These are phyloP conservation scores for Mortierella sp. DNA, from an alignment of 371 early-diverging fungal genomes.

Conservation along the genomic window DNA sequence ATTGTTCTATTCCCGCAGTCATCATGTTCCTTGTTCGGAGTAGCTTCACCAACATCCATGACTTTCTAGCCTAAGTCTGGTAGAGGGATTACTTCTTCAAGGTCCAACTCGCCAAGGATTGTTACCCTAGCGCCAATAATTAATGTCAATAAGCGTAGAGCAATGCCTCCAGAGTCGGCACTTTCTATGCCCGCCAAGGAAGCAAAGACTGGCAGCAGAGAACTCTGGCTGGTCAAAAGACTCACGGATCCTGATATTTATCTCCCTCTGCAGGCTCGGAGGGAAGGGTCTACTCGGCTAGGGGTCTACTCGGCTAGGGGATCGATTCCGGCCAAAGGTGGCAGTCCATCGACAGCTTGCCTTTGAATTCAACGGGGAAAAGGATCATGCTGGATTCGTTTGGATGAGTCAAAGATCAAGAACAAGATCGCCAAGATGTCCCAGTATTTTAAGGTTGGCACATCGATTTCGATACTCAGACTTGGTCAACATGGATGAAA, in stretches of 20 bases:
- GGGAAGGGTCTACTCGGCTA: not conserved
- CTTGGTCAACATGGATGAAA: not conserved
- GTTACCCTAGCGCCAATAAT: too few species aligned
- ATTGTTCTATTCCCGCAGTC: too few species aligned
- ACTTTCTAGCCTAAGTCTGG: too few species aligned
- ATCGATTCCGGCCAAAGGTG: too few species aligned
- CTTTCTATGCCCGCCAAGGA: not conserved
- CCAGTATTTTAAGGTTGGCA: not conserved
- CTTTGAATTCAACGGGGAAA: too few species aligned
- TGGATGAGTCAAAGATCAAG: not conserved
- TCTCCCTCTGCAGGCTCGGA: conserved; percentile 5
- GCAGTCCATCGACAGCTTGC: too few species aligned
- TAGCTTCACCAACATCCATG: too few species aligned
- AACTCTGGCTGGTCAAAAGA: conserved; percentile 1
- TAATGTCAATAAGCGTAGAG: conserved; percentile 16
- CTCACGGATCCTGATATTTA: conserved; percentile 15
- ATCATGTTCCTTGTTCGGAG: too few species aligned
- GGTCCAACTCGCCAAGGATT: too few species aligned
- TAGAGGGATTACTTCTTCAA: too few species aligned
- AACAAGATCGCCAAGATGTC: conserved; percentile 7
- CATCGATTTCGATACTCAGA: not conserved
- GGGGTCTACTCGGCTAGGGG: too few species aligned
- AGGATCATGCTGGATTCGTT: not conserved
- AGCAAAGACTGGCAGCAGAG: not conserved
- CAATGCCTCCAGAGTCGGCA: not conserved